These are phyloP conservation scores for Thalia dealbata DNA, from an alignment of 176 grass and related monocot species.

Conservation along the genomic window DNA sequence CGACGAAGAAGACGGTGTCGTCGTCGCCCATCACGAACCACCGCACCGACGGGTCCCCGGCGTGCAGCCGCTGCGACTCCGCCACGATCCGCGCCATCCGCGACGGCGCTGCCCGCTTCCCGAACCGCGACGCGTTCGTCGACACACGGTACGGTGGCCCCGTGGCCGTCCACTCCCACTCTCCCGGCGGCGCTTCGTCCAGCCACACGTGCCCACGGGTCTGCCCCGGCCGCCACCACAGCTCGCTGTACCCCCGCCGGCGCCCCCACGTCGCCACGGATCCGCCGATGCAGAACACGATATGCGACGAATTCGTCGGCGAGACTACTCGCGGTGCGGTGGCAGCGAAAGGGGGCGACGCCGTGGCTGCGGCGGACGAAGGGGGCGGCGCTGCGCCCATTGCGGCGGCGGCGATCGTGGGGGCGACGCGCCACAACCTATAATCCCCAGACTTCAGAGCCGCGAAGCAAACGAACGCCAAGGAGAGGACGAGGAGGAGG, in stretches of 20 bases:
- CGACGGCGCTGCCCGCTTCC: constrained; percentile 52
- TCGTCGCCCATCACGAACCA: constrained; percentile 99
- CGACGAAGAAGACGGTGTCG: constrained; percentile 94
- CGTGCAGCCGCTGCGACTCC: constrained; percentile 36
- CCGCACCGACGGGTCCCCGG: constrained; percentile 18
- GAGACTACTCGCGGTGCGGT: neutral
- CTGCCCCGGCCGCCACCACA: constrained; percentile 61
- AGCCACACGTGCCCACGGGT: constrained; percentile 87
- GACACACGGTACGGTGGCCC: constrained; percentile 72
- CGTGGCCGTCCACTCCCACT: constrained; percentile 33
- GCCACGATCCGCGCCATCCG: constrained; percentile 74
- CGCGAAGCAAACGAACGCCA: constrained; percentile 49
- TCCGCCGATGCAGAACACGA: constrained; percentile 81
- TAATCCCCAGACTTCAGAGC: constrained; percentile 34
- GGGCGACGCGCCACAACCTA: constrained; percentile 19
- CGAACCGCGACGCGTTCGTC: constrained; percentile 56
- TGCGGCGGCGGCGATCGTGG: too few relatives aligned
- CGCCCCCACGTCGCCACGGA: constrained; percentile 52
- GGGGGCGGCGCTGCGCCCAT: neutral
- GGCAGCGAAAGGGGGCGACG: too few relatives aligned
- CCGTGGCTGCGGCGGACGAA: neutral
- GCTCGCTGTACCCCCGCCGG: constrained; percentile 53
- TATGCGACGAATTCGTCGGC: constrained; percentile 55
- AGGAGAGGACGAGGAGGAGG: constrained; percentile 36
- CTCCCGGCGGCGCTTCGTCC: constrained; percentile 37